phyloP scores from a whole-genome alignment of 2,329 filamentous ascomycete species.

The Fonsecaea erecta region DNA sequence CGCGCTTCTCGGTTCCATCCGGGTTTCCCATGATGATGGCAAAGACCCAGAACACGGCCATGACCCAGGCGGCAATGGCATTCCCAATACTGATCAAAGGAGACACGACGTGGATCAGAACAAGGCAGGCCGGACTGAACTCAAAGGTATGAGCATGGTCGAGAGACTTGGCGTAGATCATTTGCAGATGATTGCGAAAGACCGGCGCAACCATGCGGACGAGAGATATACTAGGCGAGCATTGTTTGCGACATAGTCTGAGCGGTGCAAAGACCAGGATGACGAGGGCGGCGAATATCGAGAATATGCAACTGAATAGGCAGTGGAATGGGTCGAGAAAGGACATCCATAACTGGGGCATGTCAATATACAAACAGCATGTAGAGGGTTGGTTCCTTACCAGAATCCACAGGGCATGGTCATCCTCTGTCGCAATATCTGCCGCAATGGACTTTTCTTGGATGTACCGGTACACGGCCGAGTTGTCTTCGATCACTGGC shows the following conservation, averaged over 20 bases:
- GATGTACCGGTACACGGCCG: conserved; percentile 32
- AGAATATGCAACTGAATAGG: conserved; percentile 59
- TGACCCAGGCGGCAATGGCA: conserved; percentile 62
- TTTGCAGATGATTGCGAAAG: conserved; percentile 36
- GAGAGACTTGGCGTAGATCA: conserved; percentile 38
- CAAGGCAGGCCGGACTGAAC: conserved; percentile 50
- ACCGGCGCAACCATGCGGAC: conserved; percentile 35
- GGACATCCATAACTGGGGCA: conserved; percentile 40
- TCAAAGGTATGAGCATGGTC: conserved; percentile 38
- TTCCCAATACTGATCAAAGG: conserved; percentile 62
- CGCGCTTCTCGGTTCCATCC: conserved; percentile 62
- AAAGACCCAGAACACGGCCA: conserved; percentile 67
- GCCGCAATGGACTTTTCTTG: conserved; percentile 36
- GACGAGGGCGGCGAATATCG: conserved; percentile 56
- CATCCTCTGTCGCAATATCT: conserved; percentile 37
- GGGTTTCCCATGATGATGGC: conserved; percentile 66
- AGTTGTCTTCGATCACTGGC: conserved; percentile 32
- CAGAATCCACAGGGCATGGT: conserved; percentile 53
- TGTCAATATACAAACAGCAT: neutral
- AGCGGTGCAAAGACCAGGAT: conserved; percentile 59
- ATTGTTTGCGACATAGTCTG: conserved; percentile 55
- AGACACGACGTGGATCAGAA: conserved; percentile 60
- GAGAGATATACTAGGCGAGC: conserved; percentile 43
- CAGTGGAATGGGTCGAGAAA: conserved; percentile 60
- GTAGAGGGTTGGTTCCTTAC: conserved; percentile 38